Base-by-base conservation (phyloP, 345 rosid species). In the Pugionium dolabratum region DNA sequence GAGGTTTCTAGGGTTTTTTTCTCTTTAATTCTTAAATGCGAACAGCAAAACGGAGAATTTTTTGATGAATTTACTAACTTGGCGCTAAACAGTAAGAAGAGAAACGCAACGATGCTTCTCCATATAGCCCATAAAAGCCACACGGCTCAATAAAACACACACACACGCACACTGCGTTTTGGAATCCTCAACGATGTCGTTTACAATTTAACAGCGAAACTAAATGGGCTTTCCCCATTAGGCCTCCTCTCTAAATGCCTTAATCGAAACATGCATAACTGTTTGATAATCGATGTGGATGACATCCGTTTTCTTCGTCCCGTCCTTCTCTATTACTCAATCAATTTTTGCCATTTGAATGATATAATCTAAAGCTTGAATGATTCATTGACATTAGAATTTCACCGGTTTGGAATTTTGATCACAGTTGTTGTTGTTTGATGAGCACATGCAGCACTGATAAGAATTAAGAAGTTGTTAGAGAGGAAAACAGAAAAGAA, bases 101-200 rank as follows among this genome's bases (percentile, higher is more conserved):
- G 29, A 35, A 6, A 58, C 58, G 10, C 47, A 42, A 18, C 40
- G 34, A 62, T 34, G 45, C 42, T 43, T 51, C 74, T 33, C 54
- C 54, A 18, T 18, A 29, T 51, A 61, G 74, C 74, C 74, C 74
- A 70, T 61, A 27, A 62, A 52, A 60, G 67, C 67, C 61, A 51
- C 0, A 60, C 60, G 67, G 11, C 67, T 43, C 47, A 56, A 47
- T 29, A 48, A 36, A 28, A 56, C 26, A 5, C 3, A 8, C 3
- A 8, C 5, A 18, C 61, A 11, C 58, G 6, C 18, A 18, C 18
- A 18, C 41, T 11, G 9, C 43, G 43, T 31, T 32, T 33, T 41
- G 25, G 18, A 18, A 59, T 9, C 66, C 30, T 18, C 9, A 6
- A 62, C 75, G 75, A 1, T 35, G 62, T 52, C 75, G 69, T 53